phyloP scores from a whole-genome alignment of 31 red algal species.

The Endocladia muricata region DNA sequence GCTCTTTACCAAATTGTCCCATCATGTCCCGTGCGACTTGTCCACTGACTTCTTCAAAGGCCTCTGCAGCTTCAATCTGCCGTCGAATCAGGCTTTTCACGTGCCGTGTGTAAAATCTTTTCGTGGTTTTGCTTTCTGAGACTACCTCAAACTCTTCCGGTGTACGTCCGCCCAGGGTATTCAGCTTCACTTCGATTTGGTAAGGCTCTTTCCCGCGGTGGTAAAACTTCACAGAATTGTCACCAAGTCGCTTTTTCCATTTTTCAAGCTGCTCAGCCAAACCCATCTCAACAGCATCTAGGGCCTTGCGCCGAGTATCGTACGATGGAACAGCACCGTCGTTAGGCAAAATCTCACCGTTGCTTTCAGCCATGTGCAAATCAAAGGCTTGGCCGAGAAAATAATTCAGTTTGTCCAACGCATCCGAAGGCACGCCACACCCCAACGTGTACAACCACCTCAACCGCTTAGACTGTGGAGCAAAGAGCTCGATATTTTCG shows the following conservation, averaged over 20 bases:
- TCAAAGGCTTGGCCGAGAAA: constrained; percentile 80
- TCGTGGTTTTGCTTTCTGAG: constrained; percentile 71
- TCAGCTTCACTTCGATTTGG: constrained; percentile 78
- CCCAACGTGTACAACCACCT: constrained; percentile 53
- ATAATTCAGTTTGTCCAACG: constrained; percentile 34
- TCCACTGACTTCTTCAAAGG: constrained; percentile 33
- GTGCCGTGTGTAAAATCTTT: constrained; percentile 75
- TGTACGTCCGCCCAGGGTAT: constrained; percentile 16
- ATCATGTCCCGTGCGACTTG: constrained; percentile 52
- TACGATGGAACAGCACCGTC: constrained; percentile 39
- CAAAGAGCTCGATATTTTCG: constrained; percentile 2
- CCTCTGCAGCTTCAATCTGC: constrained; percentile 42
- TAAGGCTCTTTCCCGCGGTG: constrained; percentile 85
- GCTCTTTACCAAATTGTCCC: constrained; percentile 58
- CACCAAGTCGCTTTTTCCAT: constrained; percentile 39
- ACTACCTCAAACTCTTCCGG: constrained; percentile 77
- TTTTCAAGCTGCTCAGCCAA: constrained; percentile 45
- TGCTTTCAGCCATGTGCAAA: constrained; percentile 34
- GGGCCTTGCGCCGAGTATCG: constrained; percentile 26
- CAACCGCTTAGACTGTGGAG: constrained; percentile 36
- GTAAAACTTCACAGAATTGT: constrained; percentile 68
- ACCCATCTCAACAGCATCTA: constrained; percentile 39
- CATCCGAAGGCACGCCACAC: constrained; percentile 42
- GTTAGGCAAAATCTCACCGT: constrained; percentile 54
- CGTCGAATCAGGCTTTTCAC: constrained; percentile 38